Percentiles rank a stretch among this genome's conserved stretches.
Conservation (phyloP, 345 rosid species). For the Populus simonii region DNA sequence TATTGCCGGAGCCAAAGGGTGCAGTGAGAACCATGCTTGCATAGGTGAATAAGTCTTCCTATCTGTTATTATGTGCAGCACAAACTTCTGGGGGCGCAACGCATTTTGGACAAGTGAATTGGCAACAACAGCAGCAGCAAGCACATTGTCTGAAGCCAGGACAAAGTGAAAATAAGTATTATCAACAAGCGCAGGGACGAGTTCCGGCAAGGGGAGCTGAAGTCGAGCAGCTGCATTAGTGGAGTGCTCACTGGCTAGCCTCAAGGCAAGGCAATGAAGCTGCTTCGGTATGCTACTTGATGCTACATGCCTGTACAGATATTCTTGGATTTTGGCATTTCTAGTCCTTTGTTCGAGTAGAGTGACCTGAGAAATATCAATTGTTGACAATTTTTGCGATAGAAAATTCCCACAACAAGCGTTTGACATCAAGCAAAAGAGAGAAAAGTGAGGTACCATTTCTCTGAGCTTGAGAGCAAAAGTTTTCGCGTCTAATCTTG, state of each 20-base stretch:
- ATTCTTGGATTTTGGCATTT: slow-evolving; percentile 90
- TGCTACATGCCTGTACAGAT: slow-evolving; percentile 83
- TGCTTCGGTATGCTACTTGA: slow-evolving; percentile 96
- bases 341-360: slow-evolving; percentile 88
- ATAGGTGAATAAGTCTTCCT: slow-evolving; percentile 87
- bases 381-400: background rate
- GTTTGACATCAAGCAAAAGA: background rate
- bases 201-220: slow-evolving; percentile 79
- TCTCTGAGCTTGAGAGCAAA: slow-evolving; percentile 86
- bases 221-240: slow-evolving; percentile 92
- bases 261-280: slow-evolving; percentile 79
- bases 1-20: slow-evolving; percentile 72
- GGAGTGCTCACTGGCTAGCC: slow-evolving; percentile 82
- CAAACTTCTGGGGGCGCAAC: slow-evolving; percentile 56
- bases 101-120: slow-evolving; percentile 66
- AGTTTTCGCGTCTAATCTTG: slow-evolving; percentile 60
- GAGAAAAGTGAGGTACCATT: slow-evolving; percentile 50
- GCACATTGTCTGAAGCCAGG: slow-evolving; percentile 88
- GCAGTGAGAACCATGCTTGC: slow-evolving; percentile 99
- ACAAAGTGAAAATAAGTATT: slow-evolving; percentile 78
- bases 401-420: background rate
- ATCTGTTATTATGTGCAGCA: slow-evolving; percentile 88
- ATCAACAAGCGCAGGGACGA: slow-evolving; percentile 81
- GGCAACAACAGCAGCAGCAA: slow-evolving; percentile 90
- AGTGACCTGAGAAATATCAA: slow-evolving; percentile 39